Conservation (phyloP, 805 yeast genomes). For the Sugiyamaella valdiviana region DNA sequence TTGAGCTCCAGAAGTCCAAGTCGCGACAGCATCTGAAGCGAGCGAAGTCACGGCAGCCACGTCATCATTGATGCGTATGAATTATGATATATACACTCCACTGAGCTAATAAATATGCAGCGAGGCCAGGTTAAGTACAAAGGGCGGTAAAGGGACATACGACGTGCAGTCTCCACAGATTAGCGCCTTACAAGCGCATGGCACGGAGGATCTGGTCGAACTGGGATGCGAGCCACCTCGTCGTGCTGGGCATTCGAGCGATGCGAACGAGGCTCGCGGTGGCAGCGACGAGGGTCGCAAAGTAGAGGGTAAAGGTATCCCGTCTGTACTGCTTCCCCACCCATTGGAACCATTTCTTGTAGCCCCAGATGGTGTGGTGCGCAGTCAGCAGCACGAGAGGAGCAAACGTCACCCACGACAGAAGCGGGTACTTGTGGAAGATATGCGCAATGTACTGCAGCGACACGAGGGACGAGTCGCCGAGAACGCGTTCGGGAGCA, state of each 20-base stretch:
- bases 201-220: constrained; percentile 11
- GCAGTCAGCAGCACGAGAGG: constrained; percentile 35
- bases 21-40: neutral
- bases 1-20: constrained; percentile 50
- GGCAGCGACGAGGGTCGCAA: constrained; percentile 3
- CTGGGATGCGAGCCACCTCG: constrained; percentile 21
- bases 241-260: constrained; percentile 8
- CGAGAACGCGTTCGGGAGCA: constrained; percentile 49
- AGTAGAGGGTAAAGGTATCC: constrained; percentile 5
- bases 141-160: too few species aligned
- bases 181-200: constrained; percentile 1
- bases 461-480: constrained; percentile 53
- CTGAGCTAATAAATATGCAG: neutral
- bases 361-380: constrained; percentile 54
- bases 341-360: constrained; percentile 39
- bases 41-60: neutral
- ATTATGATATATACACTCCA: neutral
- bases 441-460: constrained; percentile 46
- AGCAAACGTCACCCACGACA: constrained; percentile 32
- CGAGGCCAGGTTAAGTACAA: neutral
- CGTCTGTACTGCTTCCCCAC: constrained; percentile 9
- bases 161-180: neutral
- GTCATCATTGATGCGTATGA: neutral
- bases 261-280: constrained; percentile 9
- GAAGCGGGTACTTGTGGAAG: constrained; percentile 26